Evolutionary conservation across 2,329 filamentous ascomycete genomes (phyloP), one percentile per base, ranked within the genome.

Genomic region (Sporothrix pallida): DNA sequence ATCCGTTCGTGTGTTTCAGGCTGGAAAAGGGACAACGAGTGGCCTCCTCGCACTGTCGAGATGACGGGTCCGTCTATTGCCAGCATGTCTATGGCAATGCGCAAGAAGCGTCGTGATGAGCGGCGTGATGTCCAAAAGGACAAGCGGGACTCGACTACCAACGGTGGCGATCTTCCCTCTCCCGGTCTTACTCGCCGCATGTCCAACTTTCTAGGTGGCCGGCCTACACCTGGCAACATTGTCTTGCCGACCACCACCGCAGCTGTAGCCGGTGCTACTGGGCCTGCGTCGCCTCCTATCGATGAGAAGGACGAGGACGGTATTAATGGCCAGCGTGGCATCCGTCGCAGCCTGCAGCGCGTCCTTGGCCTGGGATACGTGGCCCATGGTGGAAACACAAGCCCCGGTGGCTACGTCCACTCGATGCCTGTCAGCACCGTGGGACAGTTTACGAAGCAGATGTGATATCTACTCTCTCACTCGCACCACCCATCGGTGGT

Each of bases 1-100:
- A 89, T 93, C 26, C 88, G 90, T 10, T 90, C 93, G 13, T 92
- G 95, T 76, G 94, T 98, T 0, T 87, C 92, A 42, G 95, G 95
- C 60, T 98, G 95, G 95, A 97, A 97, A 81, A 88, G 93, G 56
- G 93, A 96, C 78, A 95, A 94, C 17, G 93, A 97, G 81, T 98
- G 95, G 95, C 95, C 95, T 4, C 93, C 93, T 0, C 89, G 88
- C 77, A 82, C 72, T 4, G 23, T 52, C 10, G 73, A 50, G 46
- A 6, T 58, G 6, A 4, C 70, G 2, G 44, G 63, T 5, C 56
- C 74, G 5, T 46, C 63, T 2, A 37, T 70, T 31, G 15, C 70
- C 17, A 58, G 65, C 26, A 26, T 67, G 23, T 62, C 71, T 10
- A 72, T 58, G n/a, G 68, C 67, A 6, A 31, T 69, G 44, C 72